Percentiles rank a stretch among this genome's conserved stretches.
Evolutionary conservation across 2,329 filamentous ascomycete species (phyloP).

Genomic region (Cladophialophora chaetospira): DNA sequence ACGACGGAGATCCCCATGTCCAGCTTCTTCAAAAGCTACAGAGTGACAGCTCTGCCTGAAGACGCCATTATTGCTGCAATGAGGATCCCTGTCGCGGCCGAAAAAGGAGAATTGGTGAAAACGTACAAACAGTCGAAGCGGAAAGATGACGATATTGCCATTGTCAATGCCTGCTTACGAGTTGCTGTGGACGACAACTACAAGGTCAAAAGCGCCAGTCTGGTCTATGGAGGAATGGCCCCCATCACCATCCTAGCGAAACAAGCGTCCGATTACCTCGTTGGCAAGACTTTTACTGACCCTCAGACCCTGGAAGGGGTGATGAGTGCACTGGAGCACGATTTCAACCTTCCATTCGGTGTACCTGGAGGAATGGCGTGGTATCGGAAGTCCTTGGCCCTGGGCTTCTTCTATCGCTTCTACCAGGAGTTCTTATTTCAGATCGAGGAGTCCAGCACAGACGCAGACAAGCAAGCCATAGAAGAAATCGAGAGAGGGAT

Average conservation of each 20-base stretch:
- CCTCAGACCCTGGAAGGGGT: constrained; percentile 81
- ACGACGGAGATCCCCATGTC: constrained; percentile 88
- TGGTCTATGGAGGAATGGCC: constrained; percentile 96
- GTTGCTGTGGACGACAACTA: constrained; percentile 70
- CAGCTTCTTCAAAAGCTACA: constrained; percentile 89
- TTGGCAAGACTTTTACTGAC: constrained; percentile 78
- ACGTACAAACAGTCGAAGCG: constrained; percentile 96
- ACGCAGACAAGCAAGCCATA: constrained; percentile 72
- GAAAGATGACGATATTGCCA: constrained; percentile 98
- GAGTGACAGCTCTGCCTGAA: constrained; percentile 75
- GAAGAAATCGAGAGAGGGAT: constrained; percentile 83
- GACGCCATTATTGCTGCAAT: constrained; percentile 86
- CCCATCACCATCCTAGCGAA: constrained; percentile 86
- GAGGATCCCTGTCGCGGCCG: constrained; percentile 74
- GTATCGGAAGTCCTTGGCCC: constrained; percentile 84
- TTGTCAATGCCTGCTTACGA: constrained; percentile 84
- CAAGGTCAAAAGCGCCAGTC: constrained; percentile 70
- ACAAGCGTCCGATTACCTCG: constrained; percentile 70
- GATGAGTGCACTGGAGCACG: constrained; percentile 84
- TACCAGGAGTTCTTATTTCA: constrained; percentile 78
- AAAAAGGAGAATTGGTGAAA: constrained; percentile 78
- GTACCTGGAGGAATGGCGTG: constrained; percentile 98
- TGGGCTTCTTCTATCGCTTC: constrained; percentile 96
- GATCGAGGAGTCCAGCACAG: constrained; percentile 49
- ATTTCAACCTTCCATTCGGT: constrained; percentile 85